Evolutionary conservation across 768 basidiomycete species (phyloP), one percentile per base, ranked within the genome.

Genomic region (Cystobasidium onofrii): DNA sequence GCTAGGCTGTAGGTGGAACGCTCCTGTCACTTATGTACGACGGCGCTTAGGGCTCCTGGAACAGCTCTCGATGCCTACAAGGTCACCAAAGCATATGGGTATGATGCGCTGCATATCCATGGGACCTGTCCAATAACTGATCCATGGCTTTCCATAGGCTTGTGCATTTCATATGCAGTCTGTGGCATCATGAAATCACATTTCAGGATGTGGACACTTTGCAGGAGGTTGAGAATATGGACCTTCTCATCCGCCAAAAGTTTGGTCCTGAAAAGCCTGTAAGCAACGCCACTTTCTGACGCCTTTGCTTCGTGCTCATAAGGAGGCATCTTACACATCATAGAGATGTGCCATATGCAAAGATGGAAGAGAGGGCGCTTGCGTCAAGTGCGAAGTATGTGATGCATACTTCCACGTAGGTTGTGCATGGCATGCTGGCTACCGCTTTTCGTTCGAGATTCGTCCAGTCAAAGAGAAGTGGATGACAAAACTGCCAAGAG

Each of bases 401-500:
- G 81, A 82, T 18, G 86, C 85, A 64, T 87, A 90, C 76, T 92
- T 88, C 80, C 96, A 99, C 80, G 84, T 88, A 9, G 88, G 91
- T 0, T 99, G 96, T 80, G 96, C 92, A 23, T 97, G 91, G 90
- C 86, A 84, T 66, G 84, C 87, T 46, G 89, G 89, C 0, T 87
- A 89, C 82, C 88, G 84, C 76, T 93, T 98, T 76, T 93, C 91
- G 33, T 96, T 99, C 81, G 94, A 98, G 82, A 86, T 98, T 46
- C 31, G 33, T 2, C 55, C 52, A 15, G 29, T 71, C 54, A n/a
- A 25, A 17, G 20, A 55, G 29, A n/a, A 55, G 27, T 52, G 29
- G 52, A 57, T 27, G 31, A 13, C 69, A n/a, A 71, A 17, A n/a
- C 55, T 27, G 18, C 69, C 43, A 23, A 2, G 25, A 9, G 50